Base-by-base conservation (phyloP, 805 yeast species). In the Cyberlindnera bimundalis region DNA sequence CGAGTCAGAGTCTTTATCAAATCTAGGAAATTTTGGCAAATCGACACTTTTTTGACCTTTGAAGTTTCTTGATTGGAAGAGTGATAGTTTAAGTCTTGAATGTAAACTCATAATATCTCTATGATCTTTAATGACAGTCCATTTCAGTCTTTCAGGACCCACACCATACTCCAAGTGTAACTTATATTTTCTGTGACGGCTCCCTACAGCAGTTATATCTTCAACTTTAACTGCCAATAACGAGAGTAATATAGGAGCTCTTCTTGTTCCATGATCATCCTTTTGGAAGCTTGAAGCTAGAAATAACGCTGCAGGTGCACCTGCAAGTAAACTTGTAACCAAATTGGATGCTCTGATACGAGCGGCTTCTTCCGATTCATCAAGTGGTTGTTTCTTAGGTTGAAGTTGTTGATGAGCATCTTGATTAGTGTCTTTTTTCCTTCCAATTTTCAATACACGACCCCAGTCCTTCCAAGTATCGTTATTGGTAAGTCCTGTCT, bases 91-190 rank as follows among this genome's bases (percentile, higher is more conserved):
- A 47, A 90, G 66, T 40, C 77, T 73, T 15, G 84, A 75, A 59
- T 90, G 95, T 40, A 91, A 68, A 19, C 70, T 71, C n/a, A 76
- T 64, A 31, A 93, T 68, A 47, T 89, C 96, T 51, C 79, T 78
- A 35, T 81, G 76, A 17, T 79, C 82, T 52, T 82, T 83, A 21
- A 78, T 70, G 6, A 93, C 76, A 1, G 81, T 68, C 99, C 99
- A 93, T 51, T 77, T 76, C 52, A 89, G 66, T 39, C 89, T 65
- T 41, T 81, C 77, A 6, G 79, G 76, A 2, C 96, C 96, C 24
- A 89, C 77, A 6, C 98, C 99, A 56, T 93, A 93, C 57, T 90
- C 96, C 33, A 93, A 67, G 35, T 83, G 85, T n/a, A 93, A 66
- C 44, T 75, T 69, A 51, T 76, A 84, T 39, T 69, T 73, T 42